Evolutionary conservation across 1,139 yeast genomes (phyloP), one percentile per base, ranked within the genome.

Genomic region (Hansenula sp.): DNA sequence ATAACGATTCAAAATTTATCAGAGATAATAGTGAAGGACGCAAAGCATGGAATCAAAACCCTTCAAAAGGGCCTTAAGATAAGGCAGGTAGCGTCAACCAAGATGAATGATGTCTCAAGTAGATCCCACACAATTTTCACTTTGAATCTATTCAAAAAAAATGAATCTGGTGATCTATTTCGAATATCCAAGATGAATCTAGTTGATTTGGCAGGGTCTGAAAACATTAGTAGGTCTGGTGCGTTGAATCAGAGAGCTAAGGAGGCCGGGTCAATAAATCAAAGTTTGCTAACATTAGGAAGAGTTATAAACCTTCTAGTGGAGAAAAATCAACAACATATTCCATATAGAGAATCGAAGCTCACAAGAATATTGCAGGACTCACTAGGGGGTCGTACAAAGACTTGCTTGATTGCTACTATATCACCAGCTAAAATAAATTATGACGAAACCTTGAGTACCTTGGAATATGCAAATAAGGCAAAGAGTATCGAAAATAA

Each of bases 181-280:
- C 70, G 75, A 46, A 67, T 79, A 15, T 81, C 90, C 2, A 85
- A 84, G 53, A 79, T 85, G 75, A 84, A 84, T 59, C 66, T 85
- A 38, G 93, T 84, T 3, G 93, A 84, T 68, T 71, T 85, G 48
- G 94, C 93, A 1, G 94, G 93, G 0, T 81, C 89, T 9, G 93
- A 85, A 61, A 79, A 81, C 52, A 76, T 81, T 36, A 74, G 74
- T 56, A 64, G 80, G 50, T 78, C 85, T 1, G 86, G 87, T 11
- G 74, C 80, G 2, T 58, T 67, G 41, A 74, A 77, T 47, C 80
- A 76, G 54, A 59, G 85, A 43, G 84, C 84, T 0, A 80, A 79
- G 55, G 88, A 81, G 56, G 86, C 87, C 0, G 86, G 85, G 1
- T 77, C 81, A 2, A 81, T 81, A 29, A 81, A 81, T 59, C 85